These are phyloP conservation scores for Diaporthe sp. DNA, from an alignment of 2,329 filamentous ascomycete genomes.

Conservation along the genomic window DNA sequence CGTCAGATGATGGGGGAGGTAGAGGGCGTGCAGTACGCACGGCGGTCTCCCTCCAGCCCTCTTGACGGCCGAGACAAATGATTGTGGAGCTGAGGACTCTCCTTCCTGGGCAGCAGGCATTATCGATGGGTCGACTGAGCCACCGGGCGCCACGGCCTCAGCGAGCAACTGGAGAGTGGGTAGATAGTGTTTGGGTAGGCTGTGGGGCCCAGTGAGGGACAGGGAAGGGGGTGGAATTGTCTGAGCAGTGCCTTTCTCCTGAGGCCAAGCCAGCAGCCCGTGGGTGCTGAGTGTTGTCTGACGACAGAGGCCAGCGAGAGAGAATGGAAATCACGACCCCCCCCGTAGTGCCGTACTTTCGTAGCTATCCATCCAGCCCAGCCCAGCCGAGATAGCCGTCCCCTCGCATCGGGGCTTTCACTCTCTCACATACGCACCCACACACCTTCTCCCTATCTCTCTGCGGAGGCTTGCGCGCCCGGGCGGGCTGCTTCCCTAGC, in stretches of 20 bases:
- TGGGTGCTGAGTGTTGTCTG: not conserved
- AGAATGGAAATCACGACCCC: not conserved
- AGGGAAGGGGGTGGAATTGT: not conserved
- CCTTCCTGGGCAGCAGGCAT: conserved; percentile 25
- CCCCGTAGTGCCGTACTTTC: not conserved
- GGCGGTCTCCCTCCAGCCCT: not conserved
- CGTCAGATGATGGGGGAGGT: not conserved
- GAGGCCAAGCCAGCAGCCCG: not conserved
- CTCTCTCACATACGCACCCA: not conserved
- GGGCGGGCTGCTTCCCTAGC: not conserved
- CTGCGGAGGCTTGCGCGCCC: not conserved
- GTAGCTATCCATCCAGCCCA: not conserved
- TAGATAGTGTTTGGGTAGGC: not conserved
- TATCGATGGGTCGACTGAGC: not conserved
- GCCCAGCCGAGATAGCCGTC: conserved; percentile 3
- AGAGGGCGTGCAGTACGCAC: not conserved
- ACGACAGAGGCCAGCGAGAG: not conserved
- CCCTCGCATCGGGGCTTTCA: conserved; percentile 7
- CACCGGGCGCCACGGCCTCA: not conserved
- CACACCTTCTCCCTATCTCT: not conserved
- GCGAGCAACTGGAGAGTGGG: not conserved
- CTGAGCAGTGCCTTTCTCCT: not conserved
- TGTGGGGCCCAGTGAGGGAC: not conserved
- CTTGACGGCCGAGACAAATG: conserved; percentile 16
- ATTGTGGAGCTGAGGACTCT: not conserved